Evolutionary conservation across 2,329 filamentous ascomycete species (phyloP), one percentile per base, ranked within the genome.

Genomic region (Lecanicillium sp.): DNA sequence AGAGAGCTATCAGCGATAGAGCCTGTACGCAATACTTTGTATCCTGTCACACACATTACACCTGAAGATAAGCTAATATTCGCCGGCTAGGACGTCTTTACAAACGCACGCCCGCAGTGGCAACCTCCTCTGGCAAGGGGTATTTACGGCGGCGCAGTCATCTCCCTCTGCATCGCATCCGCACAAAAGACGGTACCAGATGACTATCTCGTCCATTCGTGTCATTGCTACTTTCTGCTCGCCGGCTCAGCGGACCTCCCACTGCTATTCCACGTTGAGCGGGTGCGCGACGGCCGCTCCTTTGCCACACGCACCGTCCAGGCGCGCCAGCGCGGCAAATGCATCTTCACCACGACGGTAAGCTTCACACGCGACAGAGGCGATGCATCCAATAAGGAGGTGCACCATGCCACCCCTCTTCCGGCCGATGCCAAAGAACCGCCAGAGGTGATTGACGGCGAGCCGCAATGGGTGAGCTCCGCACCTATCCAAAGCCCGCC

Each of bases 201-300:
- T 16, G 71, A 85, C 56, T 95, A 94, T 63, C 75, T 80, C 44
- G 79, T 92, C 35, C 90, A 96, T 68, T 90, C 83, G 55, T 95
- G 94, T 84, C 92, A 96, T 72, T 96, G 90, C 75, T 96, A 96
- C 69, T 98, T 96, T 61, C 81, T 98, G 22, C 78, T 96, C 3
- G 88, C 89, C 5, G 92, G 92, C 19, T 85, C 90, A 54, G 73
- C 78, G 11, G 78, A 83, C 43, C 81, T 92, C n/a, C 90, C 92
- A 19, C 83, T 96, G 48, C 73, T 95, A 45, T 95, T 94, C 66
- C 85, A 95, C 56, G 92, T 98, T 33, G 92, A 96, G 67, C 78
- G 85, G 37, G 87, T 96, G 33, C 82, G 92, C 40, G 87, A 94
- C 56, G 92, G 92, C 9, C 80, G 83, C 43, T 89, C 83, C 37